Conservation (phyloP, 2,329 filamentous ascomycete genomes). For the Nemania diffusa region DNA sequence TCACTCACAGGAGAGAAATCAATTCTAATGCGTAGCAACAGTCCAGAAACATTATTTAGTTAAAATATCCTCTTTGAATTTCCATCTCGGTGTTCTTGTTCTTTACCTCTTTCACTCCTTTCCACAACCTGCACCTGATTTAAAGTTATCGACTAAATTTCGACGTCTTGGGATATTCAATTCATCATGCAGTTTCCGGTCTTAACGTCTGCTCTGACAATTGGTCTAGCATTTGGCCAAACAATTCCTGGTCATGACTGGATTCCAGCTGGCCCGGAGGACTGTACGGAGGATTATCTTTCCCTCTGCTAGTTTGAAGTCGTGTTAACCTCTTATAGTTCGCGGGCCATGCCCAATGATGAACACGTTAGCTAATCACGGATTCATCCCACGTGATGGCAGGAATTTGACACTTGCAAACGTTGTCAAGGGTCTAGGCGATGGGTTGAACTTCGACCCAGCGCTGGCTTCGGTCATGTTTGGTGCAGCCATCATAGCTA, state of each 20-base stretch:
- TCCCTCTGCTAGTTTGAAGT: background rate
- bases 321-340: constrained; percentile 40
- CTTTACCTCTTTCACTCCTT: background rate
- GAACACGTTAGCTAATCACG: constrained; percentile 62
- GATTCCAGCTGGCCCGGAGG: constrained; percentile 6
- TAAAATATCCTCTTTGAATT: too few species aligned
- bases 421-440: constrained; percentile 52
- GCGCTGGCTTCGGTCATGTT: constrained; percentile 55
- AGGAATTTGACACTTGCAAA: constrained; percentile 53
- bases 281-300: constrained; percentile 7
- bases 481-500: constrained; percentile 55
- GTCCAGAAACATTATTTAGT: too few species aligned
- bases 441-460: constrained; percentile 57
- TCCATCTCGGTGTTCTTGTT: background rate
- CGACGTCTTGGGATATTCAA: background rate
- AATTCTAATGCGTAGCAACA: too few species aligned
- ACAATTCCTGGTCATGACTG: background rate
- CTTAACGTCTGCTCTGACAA: background rate
- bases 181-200: background rate
- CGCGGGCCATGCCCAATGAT: constrained; percentile 61
- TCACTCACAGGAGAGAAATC: too few species aligned
- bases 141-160: background rate
- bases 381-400: constrained; percentile 58
- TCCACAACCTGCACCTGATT: too few species aligned
- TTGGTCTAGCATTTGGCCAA: constrained; percentile 12